Evolutionary conservation across 805 yeast species (phyloP).

Genomic region (Schwanniomyces occidentalis): DNA sequence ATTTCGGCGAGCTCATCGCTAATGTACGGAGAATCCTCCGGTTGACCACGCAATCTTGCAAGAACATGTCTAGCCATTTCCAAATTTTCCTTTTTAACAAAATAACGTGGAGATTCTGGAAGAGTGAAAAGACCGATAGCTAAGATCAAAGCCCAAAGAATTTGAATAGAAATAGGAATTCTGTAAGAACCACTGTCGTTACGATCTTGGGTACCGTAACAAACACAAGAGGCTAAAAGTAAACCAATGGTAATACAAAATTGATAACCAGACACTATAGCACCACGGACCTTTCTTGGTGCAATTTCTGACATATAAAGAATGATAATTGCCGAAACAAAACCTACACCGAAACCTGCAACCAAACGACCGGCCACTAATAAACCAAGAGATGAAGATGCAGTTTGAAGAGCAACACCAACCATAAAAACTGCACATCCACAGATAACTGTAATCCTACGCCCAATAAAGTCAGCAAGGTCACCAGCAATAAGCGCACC

Average conservation of each 20-base stretch:
- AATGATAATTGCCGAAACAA: constrained; percentile 41
- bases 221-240: constrained; percentile 37
- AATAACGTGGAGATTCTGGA: constrained; percentile 50
- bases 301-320: constrained; percentile 42
- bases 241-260: constrained; percentile 42
- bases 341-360: constrained; percentile 45
- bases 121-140: constrained; percentile 32
- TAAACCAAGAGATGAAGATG: constrained; percentile 32
- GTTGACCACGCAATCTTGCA: constrained; percentile 25
- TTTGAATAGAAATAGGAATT: constrained; percentile 42
- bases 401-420: constrained; percentile 41
- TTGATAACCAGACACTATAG: constrained; percentile 41
- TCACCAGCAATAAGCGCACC: constrained; percentile 41
- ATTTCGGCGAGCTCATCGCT: constrained; percentile 19
- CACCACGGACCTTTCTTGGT: constrained; percentile 47
- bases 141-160: constrained; percentile 35
- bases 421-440: constrained; percentile 35
- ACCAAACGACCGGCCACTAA: constrained; percentile 40
- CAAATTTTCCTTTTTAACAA: constrained; percentile 26
- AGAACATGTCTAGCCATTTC: constrained; percentile 29
- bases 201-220: constrained; percentile 35
- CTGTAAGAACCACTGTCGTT: constrained; percentile 40
- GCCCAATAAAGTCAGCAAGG: constrained; percentile 37
- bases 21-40: constrained; percentile 20
- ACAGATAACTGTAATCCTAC: constrained; percentile 41